These are phyloP conservation scores for Fraxinus dipetala DNA, from an alignment of 305 asterid species.

Conservation along the genomic window DNA sequence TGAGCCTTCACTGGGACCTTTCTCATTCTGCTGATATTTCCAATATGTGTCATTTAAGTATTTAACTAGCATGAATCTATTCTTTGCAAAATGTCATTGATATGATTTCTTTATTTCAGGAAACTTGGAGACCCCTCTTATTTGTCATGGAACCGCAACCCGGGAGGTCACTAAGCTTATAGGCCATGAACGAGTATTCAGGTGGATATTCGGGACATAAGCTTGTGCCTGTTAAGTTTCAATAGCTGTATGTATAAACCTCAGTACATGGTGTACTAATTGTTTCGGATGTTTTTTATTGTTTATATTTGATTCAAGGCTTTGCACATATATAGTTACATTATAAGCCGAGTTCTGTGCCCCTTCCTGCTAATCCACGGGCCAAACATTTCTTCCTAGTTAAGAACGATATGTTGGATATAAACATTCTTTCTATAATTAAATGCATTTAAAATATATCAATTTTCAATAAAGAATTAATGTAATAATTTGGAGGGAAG, in stretches of 20 bases:
- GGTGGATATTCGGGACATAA: not conserved
- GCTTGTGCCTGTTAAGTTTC: not conserved
- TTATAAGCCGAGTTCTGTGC: not conserved
- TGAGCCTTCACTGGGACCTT: not conserved
- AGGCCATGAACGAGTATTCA: not conserved
- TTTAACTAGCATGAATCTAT: not conserved
- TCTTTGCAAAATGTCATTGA: not conserved
- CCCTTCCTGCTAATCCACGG: not conserved
- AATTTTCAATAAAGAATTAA: too few species aligned
- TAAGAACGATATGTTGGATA: not conserved
- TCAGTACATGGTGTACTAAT: not conserved
- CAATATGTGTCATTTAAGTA: not conserved
- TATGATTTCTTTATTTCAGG: not conserved
- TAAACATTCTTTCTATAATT: too few species aligned
- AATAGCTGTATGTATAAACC: not conserved
- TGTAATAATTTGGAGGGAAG: too few species aligned
- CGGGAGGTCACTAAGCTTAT: constrained; percentile 8
- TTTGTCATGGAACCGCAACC: constrained; percentile 21
- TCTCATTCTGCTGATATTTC: not conserved
- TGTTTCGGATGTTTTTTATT: not conserved
- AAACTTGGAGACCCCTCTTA: constrained; percentile 15
- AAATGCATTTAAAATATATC: too few species aligned
- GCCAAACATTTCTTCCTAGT: not conserved
- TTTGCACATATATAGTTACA: not conserved
- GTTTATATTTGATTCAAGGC: not conserved